A percentile compares a stretch with the other conserved stretches of the same genome.
Evolutionary conservation across 352 stramenopile genomes (phyloP).

Genomic region (Globisporangium cystogenes): DNA sequence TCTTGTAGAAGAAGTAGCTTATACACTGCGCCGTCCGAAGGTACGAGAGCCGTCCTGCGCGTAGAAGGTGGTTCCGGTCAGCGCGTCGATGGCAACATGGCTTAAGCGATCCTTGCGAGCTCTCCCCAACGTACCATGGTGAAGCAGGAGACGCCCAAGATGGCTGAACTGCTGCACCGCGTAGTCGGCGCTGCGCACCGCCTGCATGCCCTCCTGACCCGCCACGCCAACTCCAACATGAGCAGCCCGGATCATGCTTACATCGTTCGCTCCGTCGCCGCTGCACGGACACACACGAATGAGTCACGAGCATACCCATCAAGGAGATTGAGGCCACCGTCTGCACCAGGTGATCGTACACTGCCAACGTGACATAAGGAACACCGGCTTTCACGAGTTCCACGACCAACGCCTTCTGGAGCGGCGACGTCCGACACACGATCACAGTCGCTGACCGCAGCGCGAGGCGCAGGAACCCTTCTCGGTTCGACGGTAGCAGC

Average conservation of each 20-base stretch:
- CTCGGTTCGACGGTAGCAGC: conserved; percentile 43
- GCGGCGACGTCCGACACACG: conserved; percentile 82
- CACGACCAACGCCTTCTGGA: conserved; percentile 91
- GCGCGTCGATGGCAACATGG: background rate
- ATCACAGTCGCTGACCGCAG: conserved; percentile 80
- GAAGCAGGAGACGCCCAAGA: conserved; percentile 61
- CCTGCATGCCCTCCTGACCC: conserved; percentile 94
- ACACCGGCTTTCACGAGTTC: conserved; percentile 89
- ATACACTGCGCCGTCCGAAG: conserved; percentile 93
- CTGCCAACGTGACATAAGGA: conserved; percentile 88
- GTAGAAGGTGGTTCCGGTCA: background rate
- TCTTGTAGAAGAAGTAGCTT: conserved; percentile 99
- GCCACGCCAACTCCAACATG: conserved; percentile 97
- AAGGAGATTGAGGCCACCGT: too few relatives aligned
- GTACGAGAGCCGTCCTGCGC: conserved; percentile 93
- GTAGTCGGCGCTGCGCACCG: conserved; percentile 75
- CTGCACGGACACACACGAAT: conserved; percentile 30
- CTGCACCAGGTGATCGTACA: conserved; percentile 48
- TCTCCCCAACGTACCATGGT: conserved; percentile 37
- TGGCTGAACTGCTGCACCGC: conserved; percentile 82
- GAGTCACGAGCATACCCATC: too few relatives aligned
- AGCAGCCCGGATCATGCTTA: conserved; percentile 99
- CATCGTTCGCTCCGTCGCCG: conserved; percentile 99
- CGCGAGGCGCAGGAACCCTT: conserved; percentile 63
- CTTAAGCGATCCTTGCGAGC: background rate